phyloP scores from a whole-genome alignment of 768 basidiomycete genomes.

The Termitomyces sp. region DNA sequence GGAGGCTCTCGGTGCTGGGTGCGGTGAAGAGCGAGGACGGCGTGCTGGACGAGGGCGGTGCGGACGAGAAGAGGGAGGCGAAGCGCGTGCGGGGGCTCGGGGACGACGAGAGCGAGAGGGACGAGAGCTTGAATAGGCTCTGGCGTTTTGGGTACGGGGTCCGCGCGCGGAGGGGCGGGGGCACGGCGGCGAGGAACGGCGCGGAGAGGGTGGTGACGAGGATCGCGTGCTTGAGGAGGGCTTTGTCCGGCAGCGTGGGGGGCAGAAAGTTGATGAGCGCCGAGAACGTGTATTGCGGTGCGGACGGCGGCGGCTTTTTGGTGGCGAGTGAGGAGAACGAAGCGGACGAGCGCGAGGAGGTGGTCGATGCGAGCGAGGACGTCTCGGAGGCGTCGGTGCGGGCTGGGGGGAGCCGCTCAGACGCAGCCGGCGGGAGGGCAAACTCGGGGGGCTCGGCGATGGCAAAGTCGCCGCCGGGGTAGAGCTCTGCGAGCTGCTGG shows the following conservation, averaged over 20 bases:
- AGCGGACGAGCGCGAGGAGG: neutral
- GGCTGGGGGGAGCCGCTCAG: conserved; percentile 1
- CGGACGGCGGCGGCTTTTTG: neutral
- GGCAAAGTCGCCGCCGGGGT: conserved; percentile 30
- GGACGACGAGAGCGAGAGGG: conserved; percentile 9
- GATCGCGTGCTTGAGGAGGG: conserved; percentile 39
- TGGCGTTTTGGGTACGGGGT: conserved; percentile 3
- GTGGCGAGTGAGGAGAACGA: neutral
- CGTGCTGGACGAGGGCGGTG: neutral
- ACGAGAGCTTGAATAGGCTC: conserved; percentile 5
- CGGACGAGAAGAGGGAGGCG: conserved; percentile 9
- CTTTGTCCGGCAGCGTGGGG: conserved; percentile 32
- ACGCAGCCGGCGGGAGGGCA: neutral
- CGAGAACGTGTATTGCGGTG: conserved; percentile 29
- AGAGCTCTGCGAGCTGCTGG: conserved; percentile 30
- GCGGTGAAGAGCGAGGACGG: neutral
- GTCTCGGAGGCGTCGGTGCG: neutral
- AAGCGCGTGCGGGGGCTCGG: conserved; percentile 7
- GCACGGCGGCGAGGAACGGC: conserved; percentile 28
- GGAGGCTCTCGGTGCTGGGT: conserved; percentile 8
- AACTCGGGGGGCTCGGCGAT: conserved; percentile 22
- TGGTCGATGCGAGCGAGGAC: neutral
- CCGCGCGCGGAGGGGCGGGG: too few species aligned
- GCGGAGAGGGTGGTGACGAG: conserved; percentile 39
- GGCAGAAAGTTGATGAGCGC: conserved; percentile 45